phyloP scores from a whole-genome alignment of 2,329 filamentous ascomycete species.

The Alternaria infectoria region DNA sequence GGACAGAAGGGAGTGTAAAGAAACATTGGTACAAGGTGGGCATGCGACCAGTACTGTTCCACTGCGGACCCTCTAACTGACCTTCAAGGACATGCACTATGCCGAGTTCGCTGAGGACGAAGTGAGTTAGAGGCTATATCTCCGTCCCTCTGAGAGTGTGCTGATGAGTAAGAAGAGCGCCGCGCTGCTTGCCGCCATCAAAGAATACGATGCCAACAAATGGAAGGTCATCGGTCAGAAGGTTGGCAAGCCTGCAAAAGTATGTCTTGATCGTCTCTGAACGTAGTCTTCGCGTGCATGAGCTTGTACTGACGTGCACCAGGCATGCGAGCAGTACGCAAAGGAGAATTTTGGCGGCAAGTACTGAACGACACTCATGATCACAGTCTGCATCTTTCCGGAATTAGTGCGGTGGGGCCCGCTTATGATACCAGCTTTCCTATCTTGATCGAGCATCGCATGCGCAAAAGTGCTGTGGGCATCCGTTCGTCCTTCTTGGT shows the following conservation, averaged over 20 bases:
- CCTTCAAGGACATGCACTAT: constrained; percentile 91
- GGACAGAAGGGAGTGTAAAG: constrained; percentile 97
- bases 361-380: constrained; percentile 49
- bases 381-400: constrained; percentile 49
- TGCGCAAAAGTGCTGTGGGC: constrained; percentile 36
- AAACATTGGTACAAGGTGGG: constrained; percentile 99
- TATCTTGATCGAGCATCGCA: constrained; percentile 38
- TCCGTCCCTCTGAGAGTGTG: constrained; percentile 16
- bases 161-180: constrained; percentile 64
- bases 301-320: constrained; percentile 21
- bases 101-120: constrained; percentile 98
- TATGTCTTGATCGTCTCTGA: constrained; percentile 47
- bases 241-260: constrained; percentile 97
- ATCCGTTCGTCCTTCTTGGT: constrained; percentile 37
- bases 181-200: constrained; percentile 88
- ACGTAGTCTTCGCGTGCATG: constrained; percentile 3
- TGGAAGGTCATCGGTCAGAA: constrained; percentile 98
- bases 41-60: constrained; percentile 14
- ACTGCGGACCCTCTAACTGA: constrained; percentile 29
- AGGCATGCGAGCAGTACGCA: constrained; percentile 91
- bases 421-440: constrained; percentile 49
- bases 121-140: constrained; percentile 58
- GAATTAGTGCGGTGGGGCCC: constrained; percentile 37
- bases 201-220: constrained; percentile 98
- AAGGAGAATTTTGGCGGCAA: constrained; percentile 85